Percentiles rank a stretch among this genome's conserved stretches.
Evolutionary conservation across 2,329 filamentous ascomycete genomes (phyloP).

Genomic region (Penicillium sp.): DNA sequence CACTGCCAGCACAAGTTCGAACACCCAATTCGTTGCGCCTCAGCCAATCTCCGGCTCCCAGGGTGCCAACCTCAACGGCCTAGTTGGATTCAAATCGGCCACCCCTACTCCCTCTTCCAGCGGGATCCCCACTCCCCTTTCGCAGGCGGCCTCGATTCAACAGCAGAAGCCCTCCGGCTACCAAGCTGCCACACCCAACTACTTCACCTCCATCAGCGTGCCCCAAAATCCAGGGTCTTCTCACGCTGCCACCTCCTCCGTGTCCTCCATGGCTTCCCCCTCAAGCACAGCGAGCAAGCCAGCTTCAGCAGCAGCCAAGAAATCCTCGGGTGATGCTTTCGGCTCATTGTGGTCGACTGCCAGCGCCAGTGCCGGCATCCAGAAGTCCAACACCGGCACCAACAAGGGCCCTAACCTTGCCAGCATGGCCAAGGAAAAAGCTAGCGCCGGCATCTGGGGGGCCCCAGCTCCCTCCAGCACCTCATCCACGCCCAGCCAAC

Average conservation of each 20-base stretch:
- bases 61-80: conserved; percentile 73
- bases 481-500: conserved; percentile 47
- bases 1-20: conserved; percentile 46
- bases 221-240: conserved; percentile 29
- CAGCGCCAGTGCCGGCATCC: conserved; percentile 68
- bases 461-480: conserved; percentile 58
- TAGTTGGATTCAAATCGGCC: conserved; percentile 76
- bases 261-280: conserved; percentile 37
- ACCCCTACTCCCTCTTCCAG: conserved; percentile 64
- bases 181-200: conserved; percentile 82
- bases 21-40: conserved; percentile 73
- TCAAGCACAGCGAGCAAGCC: conserved; percentile 50
- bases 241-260: conserved; percentile 37
- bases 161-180: conserved; percentile 61
- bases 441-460: conserved; percentile 91
- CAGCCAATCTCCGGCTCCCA: conserved; percentile 82
- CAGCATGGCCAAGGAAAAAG: conserved; percentile 97
- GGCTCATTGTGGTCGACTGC: conserved; percentile 74
- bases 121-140: conserved; percentile 53
- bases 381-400: conserved; percentile 64
- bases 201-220: conserved; percentile 75
- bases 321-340: conserved; percentile 73
- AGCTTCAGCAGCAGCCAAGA: conserved; percentile 35
- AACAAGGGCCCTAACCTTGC: conserved; percentile 75
- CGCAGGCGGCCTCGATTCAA: conserved; percentile 34